These are phyloP conservation scores for Picochlorum sp. DNA, from an alignment of 139 green algal species.

Conservation along the genomic window DNA sequence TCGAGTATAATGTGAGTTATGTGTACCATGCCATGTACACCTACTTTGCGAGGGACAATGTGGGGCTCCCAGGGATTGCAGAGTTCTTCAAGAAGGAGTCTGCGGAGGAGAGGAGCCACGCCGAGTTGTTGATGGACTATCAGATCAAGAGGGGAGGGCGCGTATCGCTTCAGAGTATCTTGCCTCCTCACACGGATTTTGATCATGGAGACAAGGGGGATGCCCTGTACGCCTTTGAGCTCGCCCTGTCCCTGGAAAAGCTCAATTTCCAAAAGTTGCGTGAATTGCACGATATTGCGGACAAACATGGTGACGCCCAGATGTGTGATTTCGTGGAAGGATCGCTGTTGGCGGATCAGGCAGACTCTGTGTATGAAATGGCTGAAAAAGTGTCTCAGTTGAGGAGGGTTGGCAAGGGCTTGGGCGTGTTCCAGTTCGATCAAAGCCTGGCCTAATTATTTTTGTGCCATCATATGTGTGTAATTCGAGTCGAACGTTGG, in stretches of 20 bases:
- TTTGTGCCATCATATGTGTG: too few species aligned
- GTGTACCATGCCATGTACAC: constrained; percentile 88
- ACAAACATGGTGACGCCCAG: constrained; percentile 62
- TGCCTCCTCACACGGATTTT: constrained; percentile 77
- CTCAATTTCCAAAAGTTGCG: constrained; percentile 84
- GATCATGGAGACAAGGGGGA: constrained; percentile 62
- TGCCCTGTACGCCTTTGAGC: constrained; percentile 91
- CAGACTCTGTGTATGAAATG: constrained; percentile 72
- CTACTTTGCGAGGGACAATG: constrained; percentile 96
- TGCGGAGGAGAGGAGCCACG: constrained; percentile 82
- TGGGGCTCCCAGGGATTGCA: constrained; percentile 84
- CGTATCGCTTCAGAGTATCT: constrained; percentile 74
- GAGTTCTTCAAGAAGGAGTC: constrained; percentile 52
- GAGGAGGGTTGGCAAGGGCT: constrained; percentile 75
- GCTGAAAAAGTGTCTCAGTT: constrained; percentile 81
- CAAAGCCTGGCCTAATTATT: neutral
- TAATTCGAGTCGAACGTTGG: too few species aligned
- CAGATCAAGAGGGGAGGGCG: constrained; percentile 85
- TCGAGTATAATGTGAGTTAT: constrained; percentile 86
- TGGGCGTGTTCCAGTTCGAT: constrained; percentile 85
- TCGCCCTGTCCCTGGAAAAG: constrained; percentile 90
- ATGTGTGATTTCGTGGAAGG: constrained; percentile 86
- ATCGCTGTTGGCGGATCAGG: constrained; percentile 67
- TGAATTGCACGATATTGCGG: constrained; percentile 47
- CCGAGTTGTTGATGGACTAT: constrained; percentile 86